Evolutionary conservation across 345 rosid species (phyloP), one percentile per base, ranked within the genome.

Genomic region (Linum lewisii): DNA sequence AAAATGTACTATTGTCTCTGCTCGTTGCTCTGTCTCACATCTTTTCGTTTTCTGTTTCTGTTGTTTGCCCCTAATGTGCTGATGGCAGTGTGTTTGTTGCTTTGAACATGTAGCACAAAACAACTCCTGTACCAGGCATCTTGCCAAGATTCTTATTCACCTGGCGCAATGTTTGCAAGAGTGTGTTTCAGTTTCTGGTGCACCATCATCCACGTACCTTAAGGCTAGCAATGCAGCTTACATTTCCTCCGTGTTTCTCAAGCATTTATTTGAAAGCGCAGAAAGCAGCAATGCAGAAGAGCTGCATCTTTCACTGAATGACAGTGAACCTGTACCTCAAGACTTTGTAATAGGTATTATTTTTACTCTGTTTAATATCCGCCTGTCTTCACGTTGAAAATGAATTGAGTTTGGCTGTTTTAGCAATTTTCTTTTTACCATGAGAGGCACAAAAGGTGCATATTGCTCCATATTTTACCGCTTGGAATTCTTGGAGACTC

Each of bases 81-180:
- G 21, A 5, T 64, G 29, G 49, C 26, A 57, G 5, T 56, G 29
- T 58, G n/a, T 58, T 51, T 36, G 29, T 9, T 52, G 20, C 19
- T 19, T 19, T 24, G 15, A 21, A 9, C 60, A 56, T 75, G 79
- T 87, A 90, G 97, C 83, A 15, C 82, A 78, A 75, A 90, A 81
- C 63, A 90, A 94, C 63, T 66, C 70, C 51, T 69, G 59, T 67
- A 94, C 99, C 5, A 81, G 91, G 82, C 97, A 94, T 75, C 88
- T 94, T 21, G 80, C 85, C 6, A 94, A 94, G 63, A 77, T 94
- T 71, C 79, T 87, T 82, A 81, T 90, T 73, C 96, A 87, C 77
- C 67, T 94, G 14, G 75, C 84, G 0, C 73, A 80, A 84, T 84
- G 86, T 77, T 85, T 94, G 82, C 83, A 80, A 79, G 97, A 84